These are phyloP conservation scores for Fraxinus xanthoxyloides DNA, from an alignment of 305 asterid species.

Conservation along the genomic window DNA sequence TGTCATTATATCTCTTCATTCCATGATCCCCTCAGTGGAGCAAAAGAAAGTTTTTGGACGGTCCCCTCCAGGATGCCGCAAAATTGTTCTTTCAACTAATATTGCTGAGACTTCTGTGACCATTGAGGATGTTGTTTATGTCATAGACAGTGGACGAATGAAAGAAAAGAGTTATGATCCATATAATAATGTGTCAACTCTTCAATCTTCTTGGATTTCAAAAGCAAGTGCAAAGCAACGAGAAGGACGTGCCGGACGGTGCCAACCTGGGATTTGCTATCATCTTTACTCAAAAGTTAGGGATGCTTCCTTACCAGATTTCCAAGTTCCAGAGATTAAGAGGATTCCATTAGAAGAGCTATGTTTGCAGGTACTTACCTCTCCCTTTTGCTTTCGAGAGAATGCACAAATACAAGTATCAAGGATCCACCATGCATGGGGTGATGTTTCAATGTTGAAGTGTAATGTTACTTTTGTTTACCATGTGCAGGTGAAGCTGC, in stretches of 20 bases:
- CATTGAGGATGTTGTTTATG: slow-evolving; percentile 91
- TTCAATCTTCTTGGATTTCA: slow-evolving; percentile 93
- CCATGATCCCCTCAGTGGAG: slow-evolving; percentile 84
- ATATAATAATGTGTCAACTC: slow-evolving; percentile 83
- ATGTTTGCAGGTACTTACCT: slow-evolving; percentile 71
- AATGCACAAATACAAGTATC: slow-evolving; percentile 1
- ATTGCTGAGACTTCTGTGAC: slow-evolving; percentile 97
- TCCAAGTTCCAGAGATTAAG: slow-evolving; percentile 94
- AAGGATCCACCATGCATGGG: not conserved
- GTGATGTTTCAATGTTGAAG: not conserved
- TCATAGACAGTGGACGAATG: slow-evolving; percentile 92
- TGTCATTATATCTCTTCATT: slow-evolving; percentile 65
- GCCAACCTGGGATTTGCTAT: slow-evolving; percentile 93
- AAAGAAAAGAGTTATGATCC: slow-evolving; percentile 94
- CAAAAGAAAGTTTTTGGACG: slow-evolving; percentile 78
- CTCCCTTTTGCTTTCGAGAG: slow-evolving; percentile 11
- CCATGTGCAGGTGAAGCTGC: slow-evolving; percentile 72
- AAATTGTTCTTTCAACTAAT: slow-evolving; percentile 90
- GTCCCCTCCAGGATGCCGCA: slow-evolving; percentile 75
- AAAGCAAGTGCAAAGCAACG: slow-evolving; percentile 96
- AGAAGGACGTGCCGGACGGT: slow-evolving; percentile 97
- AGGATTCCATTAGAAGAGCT: slow-evolving; percentile 96
- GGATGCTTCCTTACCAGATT: slow-evolving; percentile 72
- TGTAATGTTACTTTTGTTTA: slow-evolving; percentile 9
- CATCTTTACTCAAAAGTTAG: slow-evolving; percentile 87